phyloP scores from a whole-genome alignment of 257 asterid genomes.

The Solanum chilense region DNA sequence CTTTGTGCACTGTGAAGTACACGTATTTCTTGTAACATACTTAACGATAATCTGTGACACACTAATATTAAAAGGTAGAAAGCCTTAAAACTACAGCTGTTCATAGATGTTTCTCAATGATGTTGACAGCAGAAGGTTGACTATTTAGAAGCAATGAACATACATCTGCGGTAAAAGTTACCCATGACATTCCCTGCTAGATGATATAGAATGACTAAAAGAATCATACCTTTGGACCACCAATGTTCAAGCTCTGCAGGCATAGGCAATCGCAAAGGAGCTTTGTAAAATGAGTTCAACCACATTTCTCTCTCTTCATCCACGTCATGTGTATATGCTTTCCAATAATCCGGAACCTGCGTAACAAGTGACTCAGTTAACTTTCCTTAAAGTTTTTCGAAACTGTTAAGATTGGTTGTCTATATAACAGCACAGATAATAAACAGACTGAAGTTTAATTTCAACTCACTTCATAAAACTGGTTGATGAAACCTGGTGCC shows the following conservation, averaged over 20 bases:
- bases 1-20: background rate
- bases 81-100: background rate
- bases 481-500: constrained; percentile 99
- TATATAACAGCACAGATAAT: background rate
- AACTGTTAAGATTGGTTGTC: background rate
- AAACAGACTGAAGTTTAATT: background rate
- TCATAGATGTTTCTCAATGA: background rate
- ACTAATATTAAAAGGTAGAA: background rate
- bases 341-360: constrained; percentile 98
- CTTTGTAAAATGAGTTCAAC: constrained; percentile 86
- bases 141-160: background rate
- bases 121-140: background rate
- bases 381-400: background rate
- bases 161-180: background rate
- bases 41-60: background rate
- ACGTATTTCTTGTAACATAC: background rate
- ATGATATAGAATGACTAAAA: background rate
- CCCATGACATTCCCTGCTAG: background rate
- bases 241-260: constrained; percentile 94
- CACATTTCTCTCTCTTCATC: constrained; percentile 94
- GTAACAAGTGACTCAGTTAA: constrained; percentile 3
- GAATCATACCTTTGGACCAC: constrained; percentile 59
- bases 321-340: constrained; percentile 68
- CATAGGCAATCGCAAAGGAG: constrained; percentile 95
- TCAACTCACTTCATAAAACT: constrained; percentile 71